These are phyloP conservation scores for Effrenium voratum DNA, from an alignment of 73 alveolate species.

Conservation along the genomic window DNA sequence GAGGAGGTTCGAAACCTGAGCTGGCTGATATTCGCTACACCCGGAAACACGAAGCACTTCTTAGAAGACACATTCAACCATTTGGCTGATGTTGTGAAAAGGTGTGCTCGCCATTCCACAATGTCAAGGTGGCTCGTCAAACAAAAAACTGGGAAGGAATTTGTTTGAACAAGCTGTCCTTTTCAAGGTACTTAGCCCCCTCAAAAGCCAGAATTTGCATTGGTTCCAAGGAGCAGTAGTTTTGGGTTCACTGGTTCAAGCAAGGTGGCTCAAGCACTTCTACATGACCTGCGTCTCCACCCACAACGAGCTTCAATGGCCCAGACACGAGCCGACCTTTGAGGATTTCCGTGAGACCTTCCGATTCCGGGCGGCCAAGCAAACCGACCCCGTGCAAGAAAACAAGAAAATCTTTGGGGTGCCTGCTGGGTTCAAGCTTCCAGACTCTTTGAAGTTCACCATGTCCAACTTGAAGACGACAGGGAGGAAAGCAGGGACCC, in stretches of 20 bases:
- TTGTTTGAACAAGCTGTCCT: no score
- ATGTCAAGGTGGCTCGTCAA: no score
- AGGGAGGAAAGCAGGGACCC: conserved; percentile 17
- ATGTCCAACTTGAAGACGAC: background rate
- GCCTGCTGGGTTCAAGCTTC: background rate
- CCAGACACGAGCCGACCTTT: background rate
- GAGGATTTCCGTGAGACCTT: background rate
- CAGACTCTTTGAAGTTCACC: background rate
- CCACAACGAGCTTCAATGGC: background rate
- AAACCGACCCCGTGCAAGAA: background rate
- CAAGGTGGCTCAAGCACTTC: conserved; percentile 16
- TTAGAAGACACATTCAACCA: no score
- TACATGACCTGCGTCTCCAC: conserved; percentile 1
- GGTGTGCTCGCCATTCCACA: no score
- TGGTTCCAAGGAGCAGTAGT: no score
- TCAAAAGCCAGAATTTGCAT: no score
- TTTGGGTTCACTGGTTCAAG: background rate
- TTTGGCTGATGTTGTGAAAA: no score
- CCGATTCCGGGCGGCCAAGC: background rate
- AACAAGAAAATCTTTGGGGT: background rate
- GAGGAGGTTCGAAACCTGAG: no score
- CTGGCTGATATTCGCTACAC: no score
- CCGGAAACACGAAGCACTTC: no score
- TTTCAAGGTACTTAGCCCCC: no score
- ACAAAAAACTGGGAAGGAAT: no score